phyloP scores from a whole-genome alignment of 495 filamentous ascomycete genomes.

The Amphirosellinia nigrospora region DNA sequence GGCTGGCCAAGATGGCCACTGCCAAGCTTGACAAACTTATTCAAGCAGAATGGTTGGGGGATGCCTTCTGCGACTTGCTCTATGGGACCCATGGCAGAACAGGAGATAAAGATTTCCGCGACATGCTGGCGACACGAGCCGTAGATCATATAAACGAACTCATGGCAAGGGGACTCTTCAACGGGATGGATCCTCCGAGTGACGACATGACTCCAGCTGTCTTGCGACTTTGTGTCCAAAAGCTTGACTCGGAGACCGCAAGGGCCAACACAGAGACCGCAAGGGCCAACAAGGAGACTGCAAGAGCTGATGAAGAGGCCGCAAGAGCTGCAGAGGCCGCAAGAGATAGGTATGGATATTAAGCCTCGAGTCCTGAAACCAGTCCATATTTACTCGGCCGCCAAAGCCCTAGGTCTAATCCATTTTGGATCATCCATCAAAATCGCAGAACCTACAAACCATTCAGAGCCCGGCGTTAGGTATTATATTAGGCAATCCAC shows the following conservation, averaged over 20 bases:
- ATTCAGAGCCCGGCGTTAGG: accelerated
- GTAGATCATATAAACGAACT: background rate
- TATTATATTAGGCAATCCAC: background rate
- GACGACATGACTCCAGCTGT: background rate
- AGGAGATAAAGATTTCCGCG: too few species aligned
- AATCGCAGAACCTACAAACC: too few species aligned
- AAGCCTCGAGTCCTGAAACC: too few species aligned
- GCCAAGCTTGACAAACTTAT: background rate
- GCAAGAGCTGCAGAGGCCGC: background rate
- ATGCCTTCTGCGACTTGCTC: background rate
- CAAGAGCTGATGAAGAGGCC: background rate
- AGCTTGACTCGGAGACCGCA: background rate
- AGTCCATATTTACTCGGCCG: too few species aligned
- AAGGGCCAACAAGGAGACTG: background rate
- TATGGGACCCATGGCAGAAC: background rate
- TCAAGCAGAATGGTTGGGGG: background rate
- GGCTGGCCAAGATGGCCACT: constrained; percentile 1
- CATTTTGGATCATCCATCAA: too few species aligned
- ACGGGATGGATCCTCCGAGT: background rate
- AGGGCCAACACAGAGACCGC: background rate
- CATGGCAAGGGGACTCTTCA: constrained; percentile 5
- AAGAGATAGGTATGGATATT: too few species aligned
- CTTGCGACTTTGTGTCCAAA: background rate
- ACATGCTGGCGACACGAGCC: background rate
- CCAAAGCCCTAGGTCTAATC: too few species aligned